Conservation (phyloP, 2,329 filamentous ascomycete species). For the Aspergillus sp. region DNA sequence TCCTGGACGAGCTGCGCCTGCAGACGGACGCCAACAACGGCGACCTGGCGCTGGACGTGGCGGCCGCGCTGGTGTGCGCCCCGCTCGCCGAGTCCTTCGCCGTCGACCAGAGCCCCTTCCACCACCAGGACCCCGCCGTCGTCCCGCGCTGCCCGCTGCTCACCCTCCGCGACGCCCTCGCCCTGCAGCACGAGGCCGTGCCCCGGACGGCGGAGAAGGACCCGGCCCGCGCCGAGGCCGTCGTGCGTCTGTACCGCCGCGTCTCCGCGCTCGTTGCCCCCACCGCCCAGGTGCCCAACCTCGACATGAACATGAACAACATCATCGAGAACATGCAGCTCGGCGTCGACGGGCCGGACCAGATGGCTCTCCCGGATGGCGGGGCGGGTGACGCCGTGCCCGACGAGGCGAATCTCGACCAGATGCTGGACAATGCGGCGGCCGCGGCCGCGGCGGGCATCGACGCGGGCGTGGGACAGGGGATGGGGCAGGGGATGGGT, state of each 20-base stretch:
- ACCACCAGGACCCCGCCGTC: conserved; percentile 34
- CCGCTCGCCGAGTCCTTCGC: conserved; percentile 41
- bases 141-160: conserved; percentile 34
- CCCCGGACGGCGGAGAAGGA: conserved; percentile 44
- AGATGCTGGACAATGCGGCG: conserved; percentile 40
- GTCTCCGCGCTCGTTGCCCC: conserved; percentile 41
- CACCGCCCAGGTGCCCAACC: conserved; percentile 38
- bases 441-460: conserved; percentile 34
- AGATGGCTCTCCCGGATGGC: conserved; percentile 30
- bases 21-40: conserved; percentile 40
- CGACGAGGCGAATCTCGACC: conserved; percentile 35
- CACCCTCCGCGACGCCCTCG: conserved; percentile 43
- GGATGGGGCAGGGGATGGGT: conserved; percentile 20
- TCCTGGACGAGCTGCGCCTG: conserved; percentile 44
- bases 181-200: conserved; percentile 38
- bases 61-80: conserved; percentile 43
- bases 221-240: conserved; percentile 42
- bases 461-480: conserved; percentile 25
- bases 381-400: conserved; percentile 19
- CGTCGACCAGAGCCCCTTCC: conserved; percentile 36
- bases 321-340: conserved; percentile 45
- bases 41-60: conserved; percentile 45
- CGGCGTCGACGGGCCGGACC: conserved; percentile 29
- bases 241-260: conserved; percentile 46
- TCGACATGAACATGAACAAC: conserved; percentile 43